These are phyloP conservation scores for Sordariomycetes sp. DNA, from an alignment of 2,329 filamentous ascomycete genomes.

Conservation along the genomic window DNA sequence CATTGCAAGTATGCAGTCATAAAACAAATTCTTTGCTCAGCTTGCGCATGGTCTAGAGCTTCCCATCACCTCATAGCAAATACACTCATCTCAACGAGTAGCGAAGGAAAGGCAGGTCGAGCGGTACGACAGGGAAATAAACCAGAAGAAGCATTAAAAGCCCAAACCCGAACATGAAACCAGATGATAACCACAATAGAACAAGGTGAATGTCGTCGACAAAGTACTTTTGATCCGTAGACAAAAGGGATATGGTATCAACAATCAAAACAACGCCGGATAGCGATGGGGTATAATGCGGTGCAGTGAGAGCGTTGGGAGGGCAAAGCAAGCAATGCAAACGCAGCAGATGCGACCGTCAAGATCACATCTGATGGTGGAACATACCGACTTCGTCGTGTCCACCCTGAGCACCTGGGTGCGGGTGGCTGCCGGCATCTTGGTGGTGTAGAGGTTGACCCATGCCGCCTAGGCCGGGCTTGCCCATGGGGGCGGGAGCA, in stretches of 20 bases:
- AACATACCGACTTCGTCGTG: conserved; percentile 96
- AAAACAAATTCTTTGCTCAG: not conserved
- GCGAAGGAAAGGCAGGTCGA: too few relatives aligned
- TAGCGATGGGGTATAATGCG: conserved; percentile 2
- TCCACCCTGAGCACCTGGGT: conserved; percentile 48
- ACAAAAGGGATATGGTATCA: conserved; percentile 5
- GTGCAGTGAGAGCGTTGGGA: conserved; percentile 1
- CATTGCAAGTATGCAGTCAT: not conserved
- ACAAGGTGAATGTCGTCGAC: not conserved
- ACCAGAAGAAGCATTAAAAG: too few relatives aligned
- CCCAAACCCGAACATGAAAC: not conserved
- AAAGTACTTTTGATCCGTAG: conserved; percentile 3
- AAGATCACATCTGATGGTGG: conserved; percentile 79
- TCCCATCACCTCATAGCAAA: not conserved
- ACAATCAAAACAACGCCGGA: conserved; percentile 1
- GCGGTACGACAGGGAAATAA: too few relatives aligned
- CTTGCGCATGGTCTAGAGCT: not conserved
- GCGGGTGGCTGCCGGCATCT: conserved; percentile 18
- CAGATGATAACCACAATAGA: not conserved
- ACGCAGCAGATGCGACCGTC: conserved; percentile 18
- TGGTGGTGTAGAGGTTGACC: conserved; percentile 64
- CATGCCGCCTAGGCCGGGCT: conserved; percentile 59
- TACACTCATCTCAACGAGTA: not conserved
- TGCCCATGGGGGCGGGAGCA: conserved; percentile 47
- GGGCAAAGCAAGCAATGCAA: conserved; percentile 14